Evolutionary conservation across 1,284 basidiomycete species (phyloP), one percentile per base, ranked within the genome.

Genomic region (Cutaneotrichosporon cavernicola): DNA sequence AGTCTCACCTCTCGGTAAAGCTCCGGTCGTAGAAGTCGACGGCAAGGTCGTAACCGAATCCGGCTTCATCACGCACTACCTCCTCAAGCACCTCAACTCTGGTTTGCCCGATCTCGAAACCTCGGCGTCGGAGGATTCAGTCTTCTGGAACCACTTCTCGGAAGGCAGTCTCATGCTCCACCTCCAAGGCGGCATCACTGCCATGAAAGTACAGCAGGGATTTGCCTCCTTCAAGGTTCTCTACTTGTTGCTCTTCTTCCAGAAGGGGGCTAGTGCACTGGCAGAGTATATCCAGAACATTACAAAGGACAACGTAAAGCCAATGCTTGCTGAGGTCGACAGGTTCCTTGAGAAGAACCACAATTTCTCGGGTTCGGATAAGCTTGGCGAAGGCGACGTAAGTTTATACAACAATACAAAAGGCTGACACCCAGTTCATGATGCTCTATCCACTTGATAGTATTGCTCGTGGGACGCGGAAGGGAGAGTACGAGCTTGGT

Each of bases 311-410:
- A 68, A 64, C 49, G 60, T 69, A 26, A 40, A 53, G 31, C 63
- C 52, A 31, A 65, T 67, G 61, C 65, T 68, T 18, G 21, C 30
- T 5, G 58, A 76, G 71, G 69, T 72, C 52, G 73, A 79, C 57
- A 40, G 58, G 4, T 76, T 69, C 59, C 64, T 79, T 9, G 58
- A 58, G 5, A 56, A 65, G 40, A 52, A 65, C 32, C 51, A 59
- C 9, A 74, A 63, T 68, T 79, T 79, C 62, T 72, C 71, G 0
- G 76, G 76, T 5, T 52, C 60, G 1, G 67, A 72, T 52, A 67
- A 73, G 47, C 72, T 73, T 2, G 77, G 77, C 52, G 65, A 73
- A 53, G 75, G 73, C 5, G 77, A 79, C 52, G 76, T 78, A 58
- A 71, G 76, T 70, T 30, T 5, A 16, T 5, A 16, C 57, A n/a